Evolutionary conservation across 768 basidiomycete genomes (phyloP), one percentile per base, ranked within the genome.

Genomic region (Lactarius akahatsu): DNA sequence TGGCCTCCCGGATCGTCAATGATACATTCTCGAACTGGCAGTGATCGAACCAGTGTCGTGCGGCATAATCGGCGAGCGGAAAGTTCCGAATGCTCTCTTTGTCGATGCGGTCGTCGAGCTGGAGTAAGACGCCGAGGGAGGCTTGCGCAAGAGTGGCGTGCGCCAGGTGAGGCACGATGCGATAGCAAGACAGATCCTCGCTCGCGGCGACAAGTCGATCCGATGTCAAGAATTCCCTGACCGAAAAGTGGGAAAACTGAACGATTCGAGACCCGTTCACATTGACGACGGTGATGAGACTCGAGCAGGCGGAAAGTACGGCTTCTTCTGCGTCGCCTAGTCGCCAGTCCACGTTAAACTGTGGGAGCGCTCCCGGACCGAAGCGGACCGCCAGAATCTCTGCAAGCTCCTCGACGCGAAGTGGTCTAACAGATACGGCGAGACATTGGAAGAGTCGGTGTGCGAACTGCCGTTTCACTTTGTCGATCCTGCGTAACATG

Each of bases 201-300:
- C 9, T 34, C 34, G 26, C 11, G 1, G 2, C 0, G 50, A 40
- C 15, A 20, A 60, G 64, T 8, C 64, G 59, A 7, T 18, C 11
- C 6, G 64, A 65, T 15, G 50, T 56, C 30, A 65, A n/a, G 40
- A 55, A 65, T 11, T 65, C 64, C 36, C 40, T 65, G 6, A 65
- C 64, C 0, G 64, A 61, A 32, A 65, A 57, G 30, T 65, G 64
- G 3, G 64, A 4, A 38, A 65, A 65, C 9, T 65, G 59, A 23
- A 65, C 47, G 7, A 59, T 15, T 10, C 9, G 10, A 9, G 18
- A 47, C n/a, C 16, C 45, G 2, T n/a, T 16, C 23, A 41, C 26
- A 13, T 61, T 5, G n/a, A 61, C 26, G 2, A 61, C 20, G 6
- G 59, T 5, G 26, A 65, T 60, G 3, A 65, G 18, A 4, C 59